These are phyloP conservation scores for Acorus gramineus DNA, from an alignment of 106 monocot genomes.

Conservation along the genomic window DNA sequence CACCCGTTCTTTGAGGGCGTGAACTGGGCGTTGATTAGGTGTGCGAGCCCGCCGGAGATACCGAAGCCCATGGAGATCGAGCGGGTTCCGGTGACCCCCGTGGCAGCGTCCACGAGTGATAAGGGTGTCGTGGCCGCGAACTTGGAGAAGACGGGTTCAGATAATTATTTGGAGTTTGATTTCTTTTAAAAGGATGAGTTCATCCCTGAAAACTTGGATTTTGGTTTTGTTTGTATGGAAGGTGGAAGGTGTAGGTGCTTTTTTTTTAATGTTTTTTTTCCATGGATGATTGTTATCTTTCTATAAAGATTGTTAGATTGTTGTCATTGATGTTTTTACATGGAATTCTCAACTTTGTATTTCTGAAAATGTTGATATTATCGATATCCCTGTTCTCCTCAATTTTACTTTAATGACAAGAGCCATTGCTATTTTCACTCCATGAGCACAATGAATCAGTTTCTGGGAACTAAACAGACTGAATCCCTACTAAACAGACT, in stretches of 20 bases:
- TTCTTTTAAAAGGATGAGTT: slow-evolving; percentile 6
- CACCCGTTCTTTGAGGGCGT: slow-evolving; percentile 13
- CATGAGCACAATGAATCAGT: too few relatives aligned
- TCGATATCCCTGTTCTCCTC: too few relatives aligned
- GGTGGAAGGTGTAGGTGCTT: background rate
- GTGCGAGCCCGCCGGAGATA: slow-evolving; percentile 8
- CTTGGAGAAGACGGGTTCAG: slow-evolving; percentile 4
- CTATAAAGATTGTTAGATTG: background rate
- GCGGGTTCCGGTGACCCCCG: background rate
- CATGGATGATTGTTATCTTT: background rate
- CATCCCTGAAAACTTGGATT: background rate
- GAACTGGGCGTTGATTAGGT: slow-evolving; percentile 12
- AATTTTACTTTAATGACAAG: too few relatives aligned
- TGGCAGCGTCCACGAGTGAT: background rate
- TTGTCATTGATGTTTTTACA: background rate
- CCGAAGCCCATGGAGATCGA: slow-evolving; percentile 6
- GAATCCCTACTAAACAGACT: too few relatives aligned
- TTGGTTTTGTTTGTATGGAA: slow-evolving; percentile 2
- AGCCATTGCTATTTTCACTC: too few relatives aligned
- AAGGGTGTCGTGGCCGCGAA: background rate
- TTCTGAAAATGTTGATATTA: too few relatives aligned
- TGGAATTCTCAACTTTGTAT: too few relatives aligned
- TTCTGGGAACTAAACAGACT: too few relatives aligned
- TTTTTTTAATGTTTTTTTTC: too few relatives aligned
- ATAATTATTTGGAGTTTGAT: slow-evolving; percentile 13